Evolutionary conservation across 2,329 filamentous ascomycete species (phyloP).

Genomic region (Aspergillus tanneri): DNA sequence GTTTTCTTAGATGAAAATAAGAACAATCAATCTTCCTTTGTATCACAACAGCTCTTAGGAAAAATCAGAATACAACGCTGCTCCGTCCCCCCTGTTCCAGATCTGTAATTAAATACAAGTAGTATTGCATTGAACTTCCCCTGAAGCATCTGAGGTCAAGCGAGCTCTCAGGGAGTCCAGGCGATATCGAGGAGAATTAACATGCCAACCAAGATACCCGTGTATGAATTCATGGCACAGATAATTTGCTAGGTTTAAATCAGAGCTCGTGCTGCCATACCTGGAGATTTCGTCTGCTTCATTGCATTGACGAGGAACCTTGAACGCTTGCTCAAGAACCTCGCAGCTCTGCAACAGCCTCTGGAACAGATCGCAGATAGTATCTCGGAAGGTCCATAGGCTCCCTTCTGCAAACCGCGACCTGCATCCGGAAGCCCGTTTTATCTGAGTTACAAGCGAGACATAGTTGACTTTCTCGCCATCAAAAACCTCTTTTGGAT

Average conservation of each 20-base stretch:
- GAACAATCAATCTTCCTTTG: too few species aligned
- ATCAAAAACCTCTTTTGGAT: neutral
- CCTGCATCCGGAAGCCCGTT: neutral
- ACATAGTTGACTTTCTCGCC: slow-evolving; percentile 3
- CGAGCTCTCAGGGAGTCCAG: neutral
- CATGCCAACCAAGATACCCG: neutral
- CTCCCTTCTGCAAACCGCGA: neutral
- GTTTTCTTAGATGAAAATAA: too few species aligned
- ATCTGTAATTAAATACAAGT: too few species aligned
- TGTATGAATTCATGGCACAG: neutral
- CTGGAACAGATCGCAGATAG: neutral
- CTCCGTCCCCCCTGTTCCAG: too few species aligned
- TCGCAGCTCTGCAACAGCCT: neutral
- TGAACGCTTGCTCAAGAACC: neutral
- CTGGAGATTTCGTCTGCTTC: neutral
- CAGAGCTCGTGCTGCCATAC: neutral
- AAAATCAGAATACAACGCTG: too few species aligned
- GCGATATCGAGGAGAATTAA: neutral
- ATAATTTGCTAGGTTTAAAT: neutral
- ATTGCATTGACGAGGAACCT: neutral
- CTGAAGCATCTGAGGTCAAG: too few species aligned
- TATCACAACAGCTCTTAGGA: too few species aligned
- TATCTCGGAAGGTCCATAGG: slow-evolving; percentile 3
- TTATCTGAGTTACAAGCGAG: neutral
- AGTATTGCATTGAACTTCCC: too few species aligned